These are phyloP conservation scores for Boletus sp. DNA, from an alignment of 768 basidiomycete genomes.

Conservation along the genomic window DNA sequence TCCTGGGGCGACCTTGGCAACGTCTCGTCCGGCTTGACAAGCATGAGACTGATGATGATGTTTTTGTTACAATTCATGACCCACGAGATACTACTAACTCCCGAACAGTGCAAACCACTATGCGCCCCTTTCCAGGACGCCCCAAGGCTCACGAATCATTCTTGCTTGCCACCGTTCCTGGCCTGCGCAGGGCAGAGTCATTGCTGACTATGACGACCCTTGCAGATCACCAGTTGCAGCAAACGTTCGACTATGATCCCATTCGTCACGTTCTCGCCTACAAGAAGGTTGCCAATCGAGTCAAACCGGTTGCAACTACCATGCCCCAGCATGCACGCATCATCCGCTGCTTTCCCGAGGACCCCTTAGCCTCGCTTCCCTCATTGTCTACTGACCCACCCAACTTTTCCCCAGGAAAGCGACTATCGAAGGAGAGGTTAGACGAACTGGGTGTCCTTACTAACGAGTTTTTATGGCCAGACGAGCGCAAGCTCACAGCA, in stretches of 20 bases:
- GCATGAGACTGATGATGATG: neutral
- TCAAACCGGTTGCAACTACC: conserved; percentile 30
- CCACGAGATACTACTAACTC: neutral
- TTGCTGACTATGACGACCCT: neutral
- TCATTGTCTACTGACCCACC: neutral
- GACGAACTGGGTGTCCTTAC: neutral
- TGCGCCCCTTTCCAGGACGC: no score
- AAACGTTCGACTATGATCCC: neutral
- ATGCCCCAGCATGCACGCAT: conserved; percentile 36
- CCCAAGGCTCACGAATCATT: no score
- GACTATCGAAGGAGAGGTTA: neutral
- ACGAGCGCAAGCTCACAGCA: neutral
- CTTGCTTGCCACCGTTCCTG: no score
- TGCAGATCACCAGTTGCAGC: neutral
- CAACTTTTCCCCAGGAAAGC: neutral
- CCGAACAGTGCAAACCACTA: no score
- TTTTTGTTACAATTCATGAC: neutral
- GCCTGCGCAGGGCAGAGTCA: neutral
- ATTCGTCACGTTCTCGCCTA: conserved; percentile 16
- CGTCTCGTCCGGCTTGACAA: conserved; percentile 10
- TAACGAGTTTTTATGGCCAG: neutral
- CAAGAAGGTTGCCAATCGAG: conserved; percentile 32
- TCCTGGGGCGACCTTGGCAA: conserved; percentile 26
- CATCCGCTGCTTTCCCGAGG: conserved; percentile 27
- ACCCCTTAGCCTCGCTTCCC: conserved; percentile 35